A percentile compares a stretch with the other conserved stretches of the same genome.
phyloP scores from a whole-genome alignment of 2,329 filamentous ascomycete genomes.

The Hypoxylon sp. region DNA sequence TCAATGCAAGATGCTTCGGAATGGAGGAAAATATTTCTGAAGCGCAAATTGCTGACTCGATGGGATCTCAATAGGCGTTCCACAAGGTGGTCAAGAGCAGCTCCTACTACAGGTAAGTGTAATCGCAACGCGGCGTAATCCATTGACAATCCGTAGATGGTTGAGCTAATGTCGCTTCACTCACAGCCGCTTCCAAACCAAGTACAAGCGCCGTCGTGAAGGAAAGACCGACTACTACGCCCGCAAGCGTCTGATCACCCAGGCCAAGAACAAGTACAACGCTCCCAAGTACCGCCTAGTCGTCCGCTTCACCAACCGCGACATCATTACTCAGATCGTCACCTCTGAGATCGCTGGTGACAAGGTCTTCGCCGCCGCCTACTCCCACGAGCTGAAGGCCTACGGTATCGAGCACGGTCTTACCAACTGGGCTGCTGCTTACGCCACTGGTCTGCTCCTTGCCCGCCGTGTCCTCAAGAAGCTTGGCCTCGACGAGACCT shows the following conservation, averaged over 20 bases:
- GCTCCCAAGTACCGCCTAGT: slow-evolving; percentile 99
- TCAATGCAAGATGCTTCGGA: slow-evolving; percentile 99
- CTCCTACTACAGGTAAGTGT: slow-evolving; percentile 95
- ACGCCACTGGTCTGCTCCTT: slow-evolving; percentile 95
- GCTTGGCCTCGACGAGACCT: slow-evolving; percentile 93
- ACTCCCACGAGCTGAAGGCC: slow-evolving; percentile 96
- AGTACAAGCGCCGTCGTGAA: slow-evolving; percentile 96
- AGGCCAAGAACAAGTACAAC: slow-evolving; percentile 99
- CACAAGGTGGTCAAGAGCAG: slow-evolving; percentile 97
- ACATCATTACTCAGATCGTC: slow-evolving; percentile 99
- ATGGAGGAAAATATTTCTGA: slow-evolving; percentile 74
- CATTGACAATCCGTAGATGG: neutral
- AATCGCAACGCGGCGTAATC: neutral
- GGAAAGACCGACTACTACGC: slow-evolving; percentile 99
- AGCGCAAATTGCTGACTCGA: slow-evolving; percentile 99
- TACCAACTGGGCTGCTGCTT: slow-evolving; percentile 99
- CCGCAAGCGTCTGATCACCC: slow-evolving; percentile 98
- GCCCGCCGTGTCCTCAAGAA: slow-evolving; percentile 97
- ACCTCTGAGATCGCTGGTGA: slow-evolving; percentile 96
- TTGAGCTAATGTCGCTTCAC: slow-evolving; percentile 50
- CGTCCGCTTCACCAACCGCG: slow-evolving; percentile 99
- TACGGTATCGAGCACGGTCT: slow-evolving; percentile 99
- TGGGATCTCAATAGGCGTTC: slow-evolving; percentile 78
- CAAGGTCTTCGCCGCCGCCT: slow-evolving; percentile 94
- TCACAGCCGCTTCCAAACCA: slow-evolving; percentile 95